Evolutionary conservation across 768 basidiomycete genomes (phyloP).

Genomic region (Sarcomyxa edulis): DNA sequence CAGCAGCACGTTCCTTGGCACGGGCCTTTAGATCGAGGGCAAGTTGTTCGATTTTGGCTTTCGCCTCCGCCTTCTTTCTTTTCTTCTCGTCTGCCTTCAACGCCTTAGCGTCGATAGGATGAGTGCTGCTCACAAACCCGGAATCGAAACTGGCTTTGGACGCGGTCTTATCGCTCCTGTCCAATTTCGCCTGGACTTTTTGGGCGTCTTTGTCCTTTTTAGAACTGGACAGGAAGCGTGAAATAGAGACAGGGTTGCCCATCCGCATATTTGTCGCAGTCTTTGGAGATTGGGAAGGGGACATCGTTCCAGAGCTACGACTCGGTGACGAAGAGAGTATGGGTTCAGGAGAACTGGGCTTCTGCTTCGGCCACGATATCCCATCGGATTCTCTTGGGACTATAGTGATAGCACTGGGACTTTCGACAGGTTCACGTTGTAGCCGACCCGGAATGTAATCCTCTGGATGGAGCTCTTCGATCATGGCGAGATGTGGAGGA

Average conservation of each 20-base stretch:
- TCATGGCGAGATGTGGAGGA: slow-evolving; percentile 26
- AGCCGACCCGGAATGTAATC: slow-evolving; percentile 7
- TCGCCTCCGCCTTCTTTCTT: slow-evolving; percentile 31
- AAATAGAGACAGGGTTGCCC: slow-evolving; percentile 12
- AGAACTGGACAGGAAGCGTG: slow-evolving; percentile 19
- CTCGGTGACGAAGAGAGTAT: neutral
- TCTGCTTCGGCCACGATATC: slow-evolving; percentile 23
- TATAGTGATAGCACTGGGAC: slow-evolving; percentile 10
- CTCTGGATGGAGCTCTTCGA: slow-evolving; percentile 27
- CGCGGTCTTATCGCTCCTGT: slow-evolving; percentile 4
- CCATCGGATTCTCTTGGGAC: slow-evolving; percentile 9
- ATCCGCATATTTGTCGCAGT: slow-evolving; percentile 12
- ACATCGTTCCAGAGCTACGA: neutral
- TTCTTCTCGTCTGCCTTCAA: slow-evolving; percentile 37
- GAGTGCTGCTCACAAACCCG: neutral
- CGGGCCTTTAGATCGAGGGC: slow-evolving; percentile 40
- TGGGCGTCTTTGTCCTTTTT: slow-evolving; percentile 8
- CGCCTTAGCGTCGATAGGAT: slow-evolving; percentile 35
- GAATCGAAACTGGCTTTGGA: slow-evolving; percentile 8
- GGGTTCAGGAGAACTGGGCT: slow-evolving; percentile 13
- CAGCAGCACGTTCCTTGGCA: slow-evolving; percentile 23
- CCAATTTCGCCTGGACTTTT: slow-evolving; percentile 6
- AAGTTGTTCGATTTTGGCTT: slow-evolving; percentile 34
- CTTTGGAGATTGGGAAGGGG: slow-evolving; percentile 2
- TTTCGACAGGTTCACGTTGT: slow-evolving; percentile 3